phyloP scores from a whole-genome alignment of 1,284 basidiomycete genomes.

The Cryptococcus floricola region DNA sequence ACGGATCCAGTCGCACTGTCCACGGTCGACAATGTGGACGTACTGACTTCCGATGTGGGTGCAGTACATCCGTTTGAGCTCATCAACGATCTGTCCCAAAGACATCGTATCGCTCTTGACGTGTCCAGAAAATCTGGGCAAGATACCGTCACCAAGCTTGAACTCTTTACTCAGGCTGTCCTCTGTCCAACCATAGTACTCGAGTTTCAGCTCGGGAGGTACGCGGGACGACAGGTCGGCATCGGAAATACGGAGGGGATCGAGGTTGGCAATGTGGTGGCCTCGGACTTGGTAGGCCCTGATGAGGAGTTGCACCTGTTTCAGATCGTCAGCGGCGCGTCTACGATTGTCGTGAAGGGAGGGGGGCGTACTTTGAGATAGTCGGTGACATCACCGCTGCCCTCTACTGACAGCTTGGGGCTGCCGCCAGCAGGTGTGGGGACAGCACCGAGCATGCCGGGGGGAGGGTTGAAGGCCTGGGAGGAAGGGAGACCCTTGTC shows the following conservation, averaged over 20 bases:
- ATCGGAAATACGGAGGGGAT: slow-evolving; percentile 89
- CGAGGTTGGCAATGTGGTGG: slow-evolving; percentile 91
- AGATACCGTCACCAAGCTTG: slow-evolving; percentile 87
- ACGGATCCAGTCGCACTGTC: slow-evolving; percentile 98
- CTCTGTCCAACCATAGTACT: slow-evolving; percentile 91
- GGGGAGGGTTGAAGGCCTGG: slow-evolving; percentile 82
- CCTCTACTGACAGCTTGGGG: slow-evolving; percentile 66
- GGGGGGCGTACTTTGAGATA: slow-evolving; percentile 74
- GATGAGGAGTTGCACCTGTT: slow-evolving; percentile 90
- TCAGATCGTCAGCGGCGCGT: not conserved
- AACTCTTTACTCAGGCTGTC: slow-evolving; percentile 92
- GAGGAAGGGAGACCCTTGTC: slow-evolving; percentile 80
- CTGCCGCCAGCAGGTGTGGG: slow-evolving; percentile 71
- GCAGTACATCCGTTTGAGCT: slow-evolving; percentile 92
- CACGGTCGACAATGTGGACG: slow-evolving; percentile 96
- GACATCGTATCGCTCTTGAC: slow-evolving; percentile 73
- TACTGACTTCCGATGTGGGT: slow-evolving; percentile 95
- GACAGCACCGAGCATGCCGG: slow-evolving; percentile 54
- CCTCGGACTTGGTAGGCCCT: slow-evolving; percentile 98
- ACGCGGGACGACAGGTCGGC: slow-evolving; percentile 72
- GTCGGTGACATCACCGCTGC: slow-evolving; percentile 74
- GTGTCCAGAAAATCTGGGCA: slow-evolving; percentile 76
- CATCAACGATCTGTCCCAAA: slow-evolving; percentile 85
- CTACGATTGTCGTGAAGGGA: not conserved
- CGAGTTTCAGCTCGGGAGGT: slow-evolving; percentile 85